phyloP scores from a whole-genome alignment of 768 basidiomycete species.

The Naganishia kalamii region DNA sequence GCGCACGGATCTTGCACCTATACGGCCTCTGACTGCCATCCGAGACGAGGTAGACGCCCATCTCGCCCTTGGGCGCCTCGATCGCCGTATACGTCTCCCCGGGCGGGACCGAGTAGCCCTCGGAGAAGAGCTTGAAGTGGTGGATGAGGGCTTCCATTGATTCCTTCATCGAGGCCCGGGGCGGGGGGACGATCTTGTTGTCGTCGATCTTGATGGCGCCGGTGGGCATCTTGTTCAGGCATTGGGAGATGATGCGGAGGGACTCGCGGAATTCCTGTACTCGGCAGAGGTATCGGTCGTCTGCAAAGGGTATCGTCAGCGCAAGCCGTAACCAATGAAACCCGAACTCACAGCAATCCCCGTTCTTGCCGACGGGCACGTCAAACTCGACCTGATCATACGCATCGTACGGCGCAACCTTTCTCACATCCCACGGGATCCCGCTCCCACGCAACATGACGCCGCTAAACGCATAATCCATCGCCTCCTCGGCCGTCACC shows the following conservation, averaged over 20 bases:
- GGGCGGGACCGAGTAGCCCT: slow-evolving; percentile 89
- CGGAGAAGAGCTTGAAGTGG: slow-evolving; percentile 98
- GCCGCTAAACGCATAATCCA: slow-evolving; percentile 88
- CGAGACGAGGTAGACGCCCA: slow-evolving; percentile 97
- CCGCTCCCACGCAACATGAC: slow-evolving; percentile 96
- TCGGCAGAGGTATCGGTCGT: slow-evolving; percentile 93
- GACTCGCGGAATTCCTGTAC: slow-evolving; percentile 98
- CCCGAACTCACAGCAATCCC: slow-evolving; percentile 67
- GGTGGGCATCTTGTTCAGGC: slow-evolving; percentile 91
- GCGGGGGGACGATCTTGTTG: slow-evolving; percentile 93
- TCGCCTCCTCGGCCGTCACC: slow-evolving; percentile 84
- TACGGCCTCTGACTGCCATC: slow-evolving; percentile 47
- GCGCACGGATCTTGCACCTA: neutral
- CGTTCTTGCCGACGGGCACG: slow-evolving; percentile 89
- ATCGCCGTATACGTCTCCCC: slow-evolving; percentile 91
- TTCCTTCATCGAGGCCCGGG: slow-evolving; percentile 97
- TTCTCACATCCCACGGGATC: slow-evolving; percentile 85
- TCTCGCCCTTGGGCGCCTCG: slow-evolving; percentile 97
- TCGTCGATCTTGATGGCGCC: slow-evolving; percentile 93
- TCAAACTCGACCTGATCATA: slow-evolving; percentile 98
- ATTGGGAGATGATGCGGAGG: slow-evolving; percentile 74
- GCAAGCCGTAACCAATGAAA: neutral
- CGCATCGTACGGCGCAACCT: slow-evolving; percentile 87
- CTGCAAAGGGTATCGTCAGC: slow-evolving; percentile 18
- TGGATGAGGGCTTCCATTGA: slow-evolving; percentile 97